Conservation (phyloP, 169 alveolate genomes). For the Hepatocystis sp. region DNA sequence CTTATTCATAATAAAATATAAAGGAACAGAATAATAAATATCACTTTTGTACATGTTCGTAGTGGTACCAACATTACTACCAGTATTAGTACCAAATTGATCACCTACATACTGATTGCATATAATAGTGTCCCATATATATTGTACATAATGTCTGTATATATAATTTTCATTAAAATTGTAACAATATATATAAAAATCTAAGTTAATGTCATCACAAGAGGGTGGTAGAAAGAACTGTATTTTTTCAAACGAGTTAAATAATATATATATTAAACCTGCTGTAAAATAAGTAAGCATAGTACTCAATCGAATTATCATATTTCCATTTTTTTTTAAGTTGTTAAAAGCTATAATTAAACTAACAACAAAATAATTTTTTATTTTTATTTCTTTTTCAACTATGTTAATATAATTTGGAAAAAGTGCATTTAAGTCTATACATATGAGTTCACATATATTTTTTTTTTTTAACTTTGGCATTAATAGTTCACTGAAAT, state of each 20-base stretch:
- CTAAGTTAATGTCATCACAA: conserved; percentile 61
- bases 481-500: conserved; percentile 49
- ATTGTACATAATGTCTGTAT: conserved; percentile 67
- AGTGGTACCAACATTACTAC: neutral
- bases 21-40: conserved; percentile 47
- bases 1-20: conserved; percentile 53
- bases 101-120: conserved; percentile 60
- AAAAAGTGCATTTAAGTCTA: conserved; percentile 33
- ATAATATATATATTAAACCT: conserved; percentile 52
- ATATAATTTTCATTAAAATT: conserved; percentile 54
- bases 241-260: conserved; percentile 50
- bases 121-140: conserved; percentile 61
- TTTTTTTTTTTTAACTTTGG: conserved; percentile 12
- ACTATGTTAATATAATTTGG: conserved; percentile 54
- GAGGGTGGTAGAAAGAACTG: conserved; percentile 64
- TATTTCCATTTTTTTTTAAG: conserved; percentile 39
- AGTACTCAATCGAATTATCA: conserved; percentile 60
- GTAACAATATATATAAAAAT: conserved; percentile 36
- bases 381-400: conserved; percentile 55
- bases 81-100: neutral
- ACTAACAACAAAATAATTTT: conserved; percentile 43
- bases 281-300: conserved; percentile 69
- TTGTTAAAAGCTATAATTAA: conserved; percentile 64
- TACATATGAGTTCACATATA: conserved; percentile 24
- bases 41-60: conserved; percentile 6